Evolutionary conservation across 1,284 basidiomycete species (phyloP), one percentile per base, ranked within the genome.

Genomic region (Dichomitus squalens): DNA sequence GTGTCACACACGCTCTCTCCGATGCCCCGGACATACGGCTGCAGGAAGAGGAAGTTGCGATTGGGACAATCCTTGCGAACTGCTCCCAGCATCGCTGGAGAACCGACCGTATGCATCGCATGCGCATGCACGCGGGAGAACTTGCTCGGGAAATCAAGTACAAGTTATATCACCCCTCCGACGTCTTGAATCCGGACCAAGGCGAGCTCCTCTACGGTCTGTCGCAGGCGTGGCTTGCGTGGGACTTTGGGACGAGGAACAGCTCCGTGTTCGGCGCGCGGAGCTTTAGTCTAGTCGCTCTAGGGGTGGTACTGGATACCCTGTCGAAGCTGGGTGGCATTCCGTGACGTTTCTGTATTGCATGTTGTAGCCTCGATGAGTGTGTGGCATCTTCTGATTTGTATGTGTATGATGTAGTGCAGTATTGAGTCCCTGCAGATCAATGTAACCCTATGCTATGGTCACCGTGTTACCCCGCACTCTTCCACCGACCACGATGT

Each of bases 21-120:
- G 80, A 82, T 50, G 74, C 77, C 12, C 78, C 82, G 3, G 84
- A 82, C 12, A 77, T 77, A 14, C 75, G 77, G 14, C 75, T 93
- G 33, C 71, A 79, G 5, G 91, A 92, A 66, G 86, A 87, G 53
- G 91, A 93, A 65, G 77, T 91, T 23, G 84, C 90, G 1, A 74
- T 86, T 7, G 88, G 89, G 14, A 86, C 86, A 0, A 92, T 93
- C 58, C 72, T 90, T 38, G 86, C 85, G 1, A 85, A 84, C 40
- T 75, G 71, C 48, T 70, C 81, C 1, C 84, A 89, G 61, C 79
- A 75, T 52, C 73, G 85, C 34, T 86, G 81, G 77, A 75, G 88
- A 58, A 78, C 71, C 47, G 82, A 85, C 61, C 77, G 87, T 35
- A 81, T 82, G 55, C 77, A 84, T 53, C 78, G 84, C 18, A 87